A percentile compares a stretch with the other conserved stretches of the same genome.
Conservation (phyloP, 108 stramenopile genomes). For the Nitzschia sp. region DNA sequence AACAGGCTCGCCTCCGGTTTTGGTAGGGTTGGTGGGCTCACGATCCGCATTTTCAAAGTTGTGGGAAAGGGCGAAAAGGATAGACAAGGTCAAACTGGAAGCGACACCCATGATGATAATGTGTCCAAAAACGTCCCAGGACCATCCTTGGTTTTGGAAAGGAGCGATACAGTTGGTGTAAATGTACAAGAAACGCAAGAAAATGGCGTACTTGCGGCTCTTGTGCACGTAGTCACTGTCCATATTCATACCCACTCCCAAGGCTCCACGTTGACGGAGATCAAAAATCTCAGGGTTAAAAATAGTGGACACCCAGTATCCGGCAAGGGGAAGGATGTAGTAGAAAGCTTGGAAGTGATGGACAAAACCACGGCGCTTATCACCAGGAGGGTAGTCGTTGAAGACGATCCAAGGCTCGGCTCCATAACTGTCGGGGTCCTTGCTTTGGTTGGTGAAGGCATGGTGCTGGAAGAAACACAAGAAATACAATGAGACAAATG, state of each 20-base stretch:
- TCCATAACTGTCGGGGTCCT: constrained; percentile 80
- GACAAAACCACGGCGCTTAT: constrained; percentile 60
- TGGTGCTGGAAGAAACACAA: constrained; percentile 37
- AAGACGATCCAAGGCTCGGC: constrained; percentile 86
- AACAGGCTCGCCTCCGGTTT: constrained; percentile 67
- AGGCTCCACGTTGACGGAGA: constrained; percentile 67
- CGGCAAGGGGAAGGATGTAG: constrained; percentile 59
- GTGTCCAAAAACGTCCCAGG: constrained; percentile 34
- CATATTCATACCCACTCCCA: constrained; percentile 61
- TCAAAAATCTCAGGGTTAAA: constrained; percentile 81
- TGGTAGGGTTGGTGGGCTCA: constrained; percentile 57
- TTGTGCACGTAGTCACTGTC: constrained; percentile 71
- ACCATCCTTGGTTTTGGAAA: constrained; percentile 55
- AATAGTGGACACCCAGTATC: constrained; percentile 82
- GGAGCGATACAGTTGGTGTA: constrained; percentile 70
- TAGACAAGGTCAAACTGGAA: constrained; percentile 67
- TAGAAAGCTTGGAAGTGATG: constrained; percentile 83
- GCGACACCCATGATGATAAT: constrained; percentile 78
- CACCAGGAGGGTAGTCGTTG: constrained; percentile 74
- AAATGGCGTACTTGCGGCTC: constrained; percentile 65
- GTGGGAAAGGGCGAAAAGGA: constrained; percentile 89
- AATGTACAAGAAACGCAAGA: constrained; percentile 62
- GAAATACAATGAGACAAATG: not conserved
- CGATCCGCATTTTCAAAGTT: constrained; percentile 90
- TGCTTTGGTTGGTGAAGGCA: constrained; percentile 80